phyloP scores from a whole-genome alignment of 495 filamentous ascomycete species.

The Letharia columbiana region DNA sequence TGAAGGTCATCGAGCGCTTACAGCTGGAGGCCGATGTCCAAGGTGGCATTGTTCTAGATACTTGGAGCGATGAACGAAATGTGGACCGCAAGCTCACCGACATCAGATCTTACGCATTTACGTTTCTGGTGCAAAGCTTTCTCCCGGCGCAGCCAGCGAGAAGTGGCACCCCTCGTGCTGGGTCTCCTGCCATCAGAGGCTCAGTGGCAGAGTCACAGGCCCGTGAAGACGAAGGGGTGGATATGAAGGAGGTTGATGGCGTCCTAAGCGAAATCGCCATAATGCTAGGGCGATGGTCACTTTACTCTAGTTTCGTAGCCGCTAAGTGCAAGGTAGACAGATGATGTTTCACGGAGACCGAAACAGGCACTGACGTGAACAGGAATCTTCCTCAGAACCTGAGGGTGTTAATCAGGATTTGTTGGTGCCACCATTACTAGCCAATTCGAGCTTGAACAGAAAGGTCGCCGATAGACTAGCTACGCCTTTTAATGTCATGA shows the following conservation, averaged over 20 bases:
- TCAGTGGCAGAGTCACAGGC: slow-evolving; percentile 37
- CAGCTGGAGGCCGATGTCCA: slow-evolving; percentile 94
- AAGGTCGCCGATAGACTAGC: slow-evolving; percentile 69
- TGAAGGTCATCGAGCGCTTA: slow-evolving; percentile 86
- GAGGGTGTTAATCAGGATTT: slow-evolving; percentile 36
- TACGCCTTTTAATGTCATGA: slow-evolving; percentile 75
- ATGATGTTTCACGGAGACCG: background rate
- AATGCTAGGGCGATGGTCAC: slow-evolving; percentile 89
- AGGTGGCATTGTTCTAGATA: slow-evolving; percentile 93
- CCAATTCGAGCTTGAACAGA: slow-evolving; percentile 60
- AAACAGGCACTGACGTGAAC: slow-evolving; percentile 22
- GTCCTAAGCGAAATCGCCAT: slow-evolving; percentile 76
- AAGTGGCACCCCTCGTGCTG: slow-evolving; percentile 43
- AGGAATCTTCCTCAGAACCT: slow-evolving; percentile 34
- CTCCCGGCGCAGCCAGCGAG: slow-evolving; percentile 55
- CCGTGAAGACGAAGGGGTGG: slow-evolving; percentile 81
- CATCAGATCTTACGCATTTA: slow-evolving; percentile 93
- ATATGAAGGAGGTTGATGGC: slow-evolving; percentile 89
- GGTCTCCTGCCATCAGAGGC: slow-evolving; percentile 55
- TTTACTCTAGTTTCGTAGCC: slow-evolving; percentile 83
- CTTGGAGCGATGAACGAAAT: slow-evolving; percentile 81
- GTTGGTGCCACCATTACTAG: slow-evolving; percentile 57
- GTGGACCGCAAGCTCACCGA: slow-evolving; percentile 84
- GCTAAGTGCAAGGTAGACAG: slow-evolving; percentile 66
- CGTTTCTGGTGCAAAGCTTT: slow-evolving; percentile 92